Evolutionary conservation across 257 asterid genomes (phyloP).

Genomic region (Lycium ferocissimum): DNA sequence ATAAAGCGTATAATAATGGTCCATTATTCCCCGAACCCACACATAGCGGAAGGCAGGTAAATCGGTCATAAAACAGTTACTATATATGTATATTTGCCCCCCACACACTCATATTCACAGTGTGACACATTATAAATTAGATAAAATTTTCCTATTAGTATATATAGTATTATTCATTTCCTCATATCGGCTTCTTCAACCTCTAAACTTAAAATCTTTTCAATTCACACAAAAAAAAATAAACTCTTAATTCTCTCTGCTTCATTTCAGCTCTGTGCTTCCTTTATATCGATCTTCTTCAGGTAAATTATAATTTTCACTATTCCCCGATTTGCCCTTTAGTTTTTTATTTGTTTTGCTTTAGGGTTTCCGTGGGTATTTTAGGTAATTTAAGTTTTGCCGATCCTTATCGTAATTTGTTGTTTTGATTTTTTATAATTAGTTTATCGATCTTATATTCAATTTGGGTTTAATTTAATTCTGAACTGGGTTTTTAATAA

Average conservation of each 20-base stretch:
- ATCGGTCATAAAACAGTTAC: too few species aligned
- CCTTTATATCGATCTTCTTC: slow-evolving; percentile 16
- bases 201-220: slow-evolving; percentile 10
- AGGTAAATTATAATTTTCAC: not conserved
- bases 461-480: not conserved
- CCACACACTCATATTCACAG: too few species aligned
- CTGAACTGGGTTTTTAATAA: slow-evolving; percentile 1
- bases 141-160: too few species aligned
- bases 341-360: not conserved
- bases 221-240: not conserved
- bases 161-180: slow-evolving; percentile 10
- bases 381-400: not conserved
- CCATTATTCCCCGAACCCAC: too few species aligned
- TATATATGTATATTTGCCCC: too few species aligned
- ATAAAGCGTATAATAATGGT: too few species aligned
- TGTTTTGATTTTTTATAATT: not conserved
- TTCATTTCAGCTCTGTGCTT: not conserved
- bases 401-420: not conserved
- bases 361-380: slow-evolving; percentile 23
- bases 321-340: not conserved
- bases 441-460: slow-evolving; percentile 13
- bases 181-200: not conserved
- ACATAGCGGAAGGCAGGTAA: too few species aligned
- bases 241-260: not conserved
- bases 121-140: too few species aligned